Base-by-base conservation (phyloP, 2,329 filamentous ascomycete species). In the Didymella glomerata region DNA sequence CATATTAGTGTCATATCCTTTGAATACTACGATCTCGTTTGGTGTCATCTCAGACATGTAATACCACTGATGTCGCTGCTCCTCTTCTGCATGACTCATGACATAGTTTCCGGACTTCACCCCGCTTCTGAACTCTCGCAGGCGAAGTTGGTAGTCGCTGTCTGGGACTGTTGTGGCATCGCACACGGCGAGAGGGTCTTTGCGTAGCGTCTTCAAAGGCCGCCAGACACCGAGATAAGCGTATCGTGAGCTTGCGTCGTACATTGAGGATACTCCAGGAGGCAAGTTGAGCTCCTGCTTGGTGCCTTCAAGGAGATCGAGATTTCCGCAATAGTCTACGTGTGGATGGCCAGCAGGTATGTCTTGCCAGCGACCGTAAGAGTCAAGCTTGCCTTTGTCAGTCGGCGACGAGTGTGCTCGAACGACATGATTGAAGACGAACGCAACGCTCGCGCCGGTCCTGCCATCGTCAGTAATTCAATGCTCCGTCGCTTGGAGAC, bases 341-440 rank as follows among this genome's bases (percentile, higher is more conserved):
- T 67, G 65, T 2, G 65, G 56, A 40, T 69, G 67, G n/a, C 64
- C 61, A 0, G 67, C 54, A 28, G 67, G 65, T 2, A 69, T 64
- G 41, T 65, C 61, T 56, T 68, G 65, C 50, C 81, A 82, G 1
- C 83, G 80, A 0, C 78, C 78, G 54, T 77, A 73, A 6, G 81
- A 73, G 3, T 85, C 79, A 56, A 74, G 70, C 0, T 78, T 59
- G 45, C 65, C 74, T 0, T 81, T 79, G 36, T 81, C 78, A 2
- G 70, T 72, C 0, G 81, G 82, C 0, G 84, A 78, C 62, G 84
- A 79, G 66, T 80, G 76, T 3, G 72, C 67, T 63, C 80, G 81
- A 36, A 79, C 78, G 16, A 74, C 77, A 32, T 75, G 77, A 25
- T 69, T 69, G 53, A 68, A 68, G 80, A 81, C 20, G 45, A 67